Base-by-base conservation (phyloP, 768 basidiomycete genomes). In the Strobilomyces dryophilus region DNA sequence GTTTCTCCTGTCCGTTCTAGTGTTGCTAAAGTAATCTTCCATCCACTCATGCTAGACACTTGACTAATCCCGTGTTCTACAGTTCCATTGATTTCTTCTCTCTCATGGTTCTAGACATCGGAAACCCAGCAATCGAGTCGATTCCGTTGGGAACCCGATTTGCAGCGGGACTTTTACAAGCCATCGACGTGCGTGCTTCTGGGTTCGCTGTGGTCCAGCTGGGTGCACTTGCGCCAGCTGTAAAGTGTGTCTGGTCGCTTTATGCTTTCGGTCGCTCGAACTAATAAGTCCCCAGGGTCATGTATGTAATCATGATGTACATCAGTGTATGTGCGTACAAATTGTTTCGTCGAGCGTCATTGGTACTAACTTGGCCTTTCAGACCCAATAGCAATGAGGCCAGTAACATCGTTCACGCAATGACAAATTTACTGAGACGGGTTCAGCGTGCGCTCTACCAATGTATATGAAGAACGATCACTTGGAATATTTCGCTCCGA, bases 231-330 rank as follows among this genome's bases (percentile, higher is more conserved):
- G 92, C 93, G 2, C 94, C 95, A 7, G 95, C 88, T 32, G 86
- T 97, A 53, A 87, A 95, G 89, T 89, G 64, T 51, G 85, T 75
- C 15, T 37, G 21, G 18, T 46, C 27, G 21, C 15, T 17, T 40
- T 18, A 11, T 27, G 36, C 15, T 15, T 3, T n/a, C 8, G 4
- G n/a, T 27, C 52, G 14, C 45, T 15, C 39, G 8, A 45, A 17
- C 32, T 57, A 20, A 58, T 27, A 11, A 24, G 20, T 49, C 42
- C 2, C 24, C 60, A 92, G 89, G 66, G 89, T 95, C 0, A 68
- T 95, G 39, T 95, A 88, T 65, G 83, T 91, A 3, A 77, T 94
- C 62, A 95, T 94, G 94, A 98, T 95, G 94, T 92, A 89, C 63
- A 83, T 92, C 61, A 84, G 83, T 61, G 79, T 88, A 56, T 88